Conservation (phyloP, 2,329 filamentous ascomycete species). For the Clonostachys byssicola region DNA sequence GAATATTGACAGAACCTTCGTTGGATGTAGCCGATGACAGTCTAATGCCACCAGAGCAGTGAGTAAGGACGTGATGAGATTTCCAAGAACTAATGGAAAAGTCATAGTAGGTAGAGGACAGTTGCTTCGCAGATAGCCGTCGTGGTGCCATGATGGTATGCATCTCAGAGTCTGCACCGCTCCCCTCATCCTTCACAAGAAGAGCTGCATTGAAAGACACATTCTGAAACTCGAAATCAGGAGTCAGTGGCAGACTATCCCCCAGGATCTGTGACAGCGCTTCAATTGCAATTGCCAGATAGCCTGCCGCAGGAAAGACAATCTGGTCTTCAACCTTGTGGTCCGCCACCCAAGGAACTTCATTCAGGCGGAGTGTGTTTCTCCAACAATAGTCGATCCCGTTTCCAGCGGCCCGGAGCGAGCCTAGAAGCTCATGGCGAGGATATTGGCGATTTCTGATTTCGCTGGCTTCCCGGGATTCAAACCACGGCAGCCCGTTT, state of each 20-base stretch:
- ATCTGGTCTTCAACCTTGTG: slow-evolving; percentile 11
- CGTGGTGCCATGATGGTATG: neutral
- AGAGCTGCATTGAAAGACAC: neutral
- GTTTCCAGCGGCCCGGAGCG: neutral
- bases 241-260: neutral
- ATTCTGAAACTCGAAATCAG: neutral
- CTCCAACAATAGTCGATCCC: slow-evolving; percentile 9
- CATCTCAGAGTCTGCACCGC: neutral
- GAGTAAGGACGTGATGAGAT: neutral
- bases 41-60: neutral
- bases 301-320: slow-evolving; percentile 30
- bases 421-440: slow-evolving; percentile 17
- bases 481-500: slow-evolving; percentile 40
- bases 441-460: slow-evolving; percentile 21
- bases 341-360: slow-evolving; percentile 22
- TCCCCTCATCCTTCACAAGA: neutral
- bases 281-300: slow-evolving; percentile 22
- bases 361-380: slow-evolving; percentile 10
- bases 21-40: neutral
- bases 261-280: slow-evolving; percentile 1
- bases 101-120: neutral
- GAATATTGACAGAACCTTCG: too few species aligned
- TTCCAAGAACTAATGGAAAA: neutral
- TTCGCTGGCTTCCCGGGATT: slow-evolving; percentile 36
- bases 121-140: neutral